These are phyloP conservation scores for Taiozyma sp. DNA, from an alignment of 1,139 yeast genomes.

Conservation along the genomic window DNA sequence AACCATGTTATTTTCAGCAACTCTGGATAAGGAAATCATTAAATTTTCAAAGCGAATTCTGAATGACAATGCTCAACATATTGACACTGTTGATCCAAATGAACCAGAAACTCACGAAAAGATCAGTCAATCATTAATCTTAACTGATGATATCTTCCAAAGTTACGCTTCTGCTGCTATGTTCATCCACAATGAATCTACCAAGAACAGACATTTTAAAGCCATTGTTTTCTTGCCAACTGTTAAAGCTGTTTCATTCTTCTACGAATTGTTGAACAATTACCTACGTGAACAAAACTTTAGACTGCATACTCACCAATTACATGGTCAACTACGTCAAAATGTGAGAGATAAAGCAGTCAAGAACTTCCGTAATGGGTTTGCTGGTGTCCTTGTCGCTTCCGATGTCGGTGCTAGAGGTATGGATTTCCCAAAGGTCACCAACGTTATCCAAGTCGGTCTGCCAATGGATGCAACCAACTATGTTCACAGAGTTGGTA, in stretches of 20 bases:
- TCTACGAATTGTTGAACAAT: conserved; percentile 33
- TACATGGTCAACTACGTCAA: conserved; percentile 76
- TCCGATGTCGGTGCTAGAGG: conserved; percentile 98
- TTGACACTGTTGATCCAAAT: conserved; percentile 71
- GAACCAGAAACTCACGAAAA: conserved; percentile 77
- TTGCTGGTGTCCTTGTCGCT: conserved; percentile 60
- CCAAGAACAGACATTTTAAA: conserved; percentile 44
- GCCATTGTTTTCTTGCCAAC: conserved; percentile 84
- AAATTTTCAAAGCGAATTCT: conserved; percentile 61
- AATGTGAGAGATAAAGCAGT: conserved; percentile 55
- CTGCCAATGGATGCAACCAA: conserved; percentile 70
- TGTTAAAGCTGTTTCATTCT: conserved; percentile 58
- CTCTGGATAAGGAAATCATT: conserved; percentile 65
- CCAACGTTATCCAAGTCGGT: conserved; percentile 76
- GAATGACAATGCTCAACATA: conserved; percentile 54
- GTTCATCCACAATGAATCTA: conserved; percentile 33
- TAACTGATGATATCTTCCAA: conserved; percentile 43
- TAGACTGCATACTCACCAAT: conserved; percentile 28
- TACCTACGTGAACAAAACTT: conserved; percentile 20
- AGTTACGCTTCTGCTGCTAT: conserved; percentile 49
- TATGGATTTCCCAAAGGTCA: conserved; percentile 83
- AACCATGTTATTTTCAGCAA: conserved; percentile 81
- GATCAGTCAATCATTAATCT: conserved; percentile 60
- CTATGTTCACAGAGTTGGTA: conserved; percentile 89
- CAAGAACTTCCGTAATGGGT: conserved; percentile 43